Conservation (phyloP, 495 filamentous ascomycete species). For the Xylaria telfairii region DNA sequence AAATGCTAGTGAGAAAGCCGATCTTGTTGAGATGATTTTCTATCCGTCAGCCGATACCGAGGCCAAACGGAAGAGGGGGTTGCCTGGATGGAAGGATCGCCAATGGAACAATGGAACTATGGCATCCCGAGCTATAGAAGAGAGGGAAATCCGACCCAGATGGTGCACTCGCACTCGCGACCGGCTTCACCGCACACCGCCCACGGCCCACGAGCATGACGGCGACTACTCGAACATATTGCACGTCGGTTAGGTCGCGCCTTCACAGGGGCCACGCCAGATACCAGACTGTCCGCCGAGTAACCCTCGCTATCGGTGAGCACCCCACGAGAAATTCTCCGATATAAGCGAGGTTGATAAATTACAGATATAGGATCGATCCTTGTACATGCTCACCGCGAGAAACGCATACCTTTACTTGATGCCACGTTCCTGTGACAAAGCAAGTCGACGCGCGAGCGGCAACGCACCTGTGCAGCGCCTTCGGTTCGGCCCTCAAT, state of each 20-base stretch:
- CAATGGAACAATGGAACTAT: conserved; percentile 1
- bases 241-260: conserved; percentile 4
- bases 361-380: conserved; percentile 2
- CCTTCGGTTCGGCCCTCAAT: conserved; percentile 18
- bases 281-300: background rate
- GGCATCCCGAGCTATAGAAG: conserved; percentile 6
- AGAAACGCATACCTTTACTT: background rate
- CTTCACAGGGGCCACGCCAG: background rate
- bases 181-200: conserved; percentile 8
- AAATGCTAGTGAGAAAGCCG: background rate
- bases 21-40: conserved; percentile 19
- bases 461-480: conserved; percentile 10
- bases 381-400: background rate
- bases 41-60: conserved; percentile 11
- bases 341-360: conserved; percentile 17
- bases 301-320: background rate
- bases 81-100: background rate
- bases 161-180: background rate
- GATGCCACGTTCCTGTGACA: conserved; percentile 10
- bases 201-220: background rate
- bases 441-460: background rate
- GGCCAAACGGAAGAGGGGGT: background rate
- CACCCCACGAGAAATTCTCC: conserved; percentile 5
- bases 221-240: background rate
- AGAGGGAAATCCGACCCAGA: conserved; percentile 8